A percentile compares a stretch with the other conserved stretches of the same genome.
Conservation (phyloP, 345 rosid genomes). For the Lenwebbia sp. region DNA sequence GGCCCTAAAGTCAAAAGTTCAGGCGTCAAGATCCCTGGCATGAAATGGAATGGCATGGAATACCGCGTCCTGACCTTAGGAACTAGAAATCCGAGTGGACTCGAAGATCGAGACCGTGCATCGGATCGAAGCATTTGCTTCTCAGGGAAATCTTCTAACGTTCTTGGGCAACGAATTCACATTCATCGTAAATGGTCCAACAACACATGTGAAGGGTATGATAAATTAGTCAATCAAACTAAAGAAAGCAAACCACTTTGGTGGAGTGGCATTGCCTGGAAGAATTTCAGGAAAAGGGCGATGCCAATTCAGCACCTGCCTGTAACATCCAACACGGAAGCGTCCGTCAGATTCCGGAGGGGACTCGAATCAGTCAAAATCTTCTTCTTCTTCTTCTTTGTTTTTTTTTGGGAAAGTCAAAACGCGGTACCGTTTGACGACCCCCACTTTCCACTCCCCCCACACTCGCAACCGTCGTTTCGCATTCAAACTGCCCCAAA, state of each 20-base stretch:
- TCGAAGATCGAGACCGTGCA: neutral
- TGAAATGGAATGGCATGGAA: neutral
- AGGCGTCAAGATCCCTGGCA: fast-evolving
- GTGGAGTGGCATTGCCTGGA: no score
- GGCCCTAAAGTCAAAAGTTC: neutral
- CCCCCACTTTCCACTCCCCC: neutral
- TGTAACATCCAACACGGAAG: no score
- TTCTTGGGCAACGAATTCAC: neutral
- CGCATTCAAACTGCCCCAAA: neutral
- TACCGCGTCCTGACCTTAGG: neutral
- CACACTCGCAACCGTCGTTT: neutral
- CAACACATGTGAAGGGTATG: neutral
- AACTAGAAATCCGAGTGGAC: neutral
- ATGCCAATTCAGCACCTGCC: no score
- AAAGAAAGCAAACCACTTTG: no score
- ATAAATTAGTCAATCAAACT: no score
- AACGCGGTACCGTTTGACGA: neutral
- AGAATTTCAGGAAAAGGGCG: no score
- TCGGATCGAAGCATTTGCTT: neutral
- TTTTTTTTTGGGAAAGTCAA: neutral
- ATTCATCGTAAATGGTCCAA: neutral
- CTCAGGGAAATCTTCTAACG: neutral
- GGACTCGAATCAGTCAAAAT: neutral
- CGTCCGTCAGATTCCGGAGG: neutral
- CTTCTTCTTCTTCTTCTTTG: no score